Evolutionary conservation across 495 filamentous ascomycete genomes (phyloP).

Genomic region (Niebla homalea): DNA sequence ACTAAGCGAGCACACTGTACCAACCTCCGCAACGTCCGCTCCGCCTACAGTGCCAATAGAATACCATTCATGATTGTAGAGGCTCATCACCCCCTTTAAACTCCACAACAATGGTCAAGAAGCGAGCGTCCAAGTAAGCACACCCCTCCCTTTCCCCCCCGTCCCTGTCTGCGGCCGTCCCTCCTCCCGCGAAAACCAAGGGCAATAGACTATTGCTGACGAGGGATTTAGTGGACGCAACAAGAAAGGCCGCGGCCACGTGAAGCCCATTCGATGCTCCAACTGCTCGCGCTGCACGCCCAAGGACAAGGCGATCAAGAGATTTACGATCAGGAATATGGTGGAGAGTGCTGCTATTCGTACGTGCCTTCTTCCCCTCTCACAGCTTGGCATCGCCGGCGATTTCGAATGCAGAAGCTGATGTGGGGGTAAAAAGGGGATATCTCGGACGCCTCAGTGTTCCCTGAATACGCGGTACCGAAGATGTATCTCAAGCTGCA

Average conservation of each 20-base stretch:
- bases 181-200: neutral
- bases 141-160: neutral
- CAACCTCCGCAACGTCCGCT: no score
- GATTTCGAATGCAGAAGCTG: neutral
- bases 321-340: slow-evolving; percentile 99
- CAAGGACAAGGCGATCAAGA: slow-evolving; percentile 99
- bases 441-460: slow-evolving; percentile 99
- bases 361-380: slow-evolving; percentile 46
- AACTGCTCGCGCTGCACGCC: slow-evolving; percentile 99
- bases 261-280: slow-evolving; percentile 98
- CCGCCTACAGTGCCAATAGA: no score
- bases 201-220: slow-evolving; percentile 16
- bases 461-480: slow-evolving; percentile 96
- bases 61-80: no score
- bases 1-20: slow-evolving; percentile 1
- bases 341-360: slow-evolving; percentile 98
- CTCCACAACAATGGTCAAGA: slow-evolving; percentile 94
- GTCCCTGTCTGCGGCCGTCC: neutral
- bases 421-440: slow-evolving; percentile 50
- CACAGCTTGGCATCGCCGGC: neutral
- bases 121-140: slow-evolving; percentile 91
- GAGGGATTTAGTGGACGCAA: slow-evolving; percentile 66
- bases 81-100: no score
- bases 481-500: slow-evolving; percentile 99
- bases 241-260: slow-evolving; percentile 99